These are phyloP conservation scores for Mallotus nudiflorus DNA, from an alignment of 345 rosid genomes.

Conservation along the genomic window DNA sequence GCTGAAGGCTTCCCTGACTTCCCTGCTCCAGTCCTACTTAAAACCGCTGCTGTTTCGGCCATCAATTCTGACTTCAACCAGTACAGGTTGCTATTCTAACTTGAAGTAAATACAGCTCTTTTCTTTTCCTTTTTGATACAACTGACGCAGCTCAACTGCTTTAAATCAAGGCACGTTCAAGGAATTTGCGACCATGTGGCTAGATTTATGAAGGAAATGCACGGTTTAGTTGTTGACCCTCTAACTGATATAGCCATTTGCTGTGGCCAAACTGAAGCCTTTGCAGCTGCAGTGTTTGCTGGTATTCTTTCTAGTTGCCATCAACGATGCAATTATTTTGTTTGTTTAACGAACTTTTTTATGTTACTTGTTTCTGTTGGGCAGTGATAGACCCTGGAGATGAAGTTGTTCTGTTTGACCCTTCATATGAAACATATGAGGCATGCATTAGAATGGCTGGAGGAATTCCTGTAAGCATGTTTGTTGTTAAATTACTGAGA, in stretches of 20 bases:
- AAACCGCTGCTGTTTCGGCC: constrained; percentile 61
- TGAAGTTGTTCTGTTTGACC: constrained; percentile 61
- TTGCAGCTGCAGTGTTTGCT: constrained; percentile 56
- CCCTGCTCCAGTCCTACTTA: constrained; percentile 47
- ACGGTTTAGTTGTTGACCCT: constrained; percentile 50
- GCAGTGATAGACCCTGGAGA: constrained; percentile 56
- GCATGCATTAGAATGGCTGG: constrained; percentile 54
- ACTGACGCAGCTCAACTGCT: not conserved
- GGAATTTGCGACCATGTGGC: constrained; percentile 58
- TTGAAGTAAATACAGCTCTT: not conserved
- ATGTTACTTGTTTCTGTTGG: constrained; percentile 7
- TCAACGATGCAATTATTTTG: not conserved
- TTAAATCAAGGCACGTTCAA: constrained; percentile 52
- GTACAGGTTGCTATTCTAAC: constrained; percentile 38
- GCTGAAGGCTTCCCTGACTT: constrained; percentile 74
- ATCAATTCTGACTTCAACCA: constrained; percentile 58
- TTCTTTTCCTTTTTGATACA: not conserved
- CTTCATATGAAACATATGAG: constrained; percentile 54
- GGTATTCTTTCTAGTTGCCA: constrained; percentile 26
- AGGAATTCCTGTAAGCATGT: constrained; percentile 52
- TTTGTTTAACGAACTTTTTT: too few species aligned
- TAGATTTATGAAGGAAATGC: constrained; percentile 31
- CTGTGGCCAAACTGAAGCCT: constrained; percentile 73
- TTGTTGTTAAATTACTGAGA: not conserved
- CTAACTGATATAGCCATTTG: constrained; percentile 53